Percentiles rank a stretch among this genome's conserved stretches.
phyloP scores from a whole-genome alignment of 2,329 filamentous ascomycete genomes.

The Nectriaceae sp. region DNA sequence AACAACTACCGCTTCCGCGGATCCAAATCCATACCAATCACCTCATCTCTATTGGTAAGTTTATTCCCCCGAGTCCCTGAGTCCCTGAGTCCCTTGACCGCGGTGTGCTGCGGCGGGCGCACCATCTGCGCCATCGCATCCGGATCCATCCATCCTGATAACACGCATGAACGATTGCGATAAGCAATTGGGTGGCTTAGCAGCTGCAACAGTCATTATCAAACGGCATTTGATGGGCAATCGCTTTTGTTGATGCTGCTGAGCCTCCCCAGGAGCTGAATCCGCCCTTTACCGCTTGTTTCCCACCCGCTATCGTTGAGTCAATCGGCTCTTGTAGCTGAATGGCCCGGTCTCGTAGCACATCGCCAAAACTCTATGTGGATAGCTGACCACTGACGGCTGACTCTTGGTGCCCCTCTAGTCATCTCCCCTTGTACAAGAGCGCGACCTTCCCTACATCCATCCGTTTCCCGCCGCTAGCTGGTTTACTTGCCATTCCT shows the following conservation, averaged over 20 bases:
- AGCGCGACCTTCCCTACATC: conserved; percentile 11
- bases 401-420: conserved; percentile 2
- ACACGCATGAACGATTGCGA: conserved; percentile 17
- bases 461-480: conserved; percentile 3
- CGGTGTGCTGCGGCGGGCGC: conserved; percentile 27
- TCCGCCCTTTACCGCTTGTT: conserved; percentile 2
- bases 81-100: conserved; percentile 14
- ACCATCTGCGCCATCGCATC: conserved; percentile 19
- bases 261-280: background rate
- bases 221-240: background rate
- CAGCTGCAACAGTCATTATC: background rate
- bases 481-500: background rate
- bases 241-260: background rate
- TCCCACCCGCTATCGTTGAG: conserved; percentile 10
- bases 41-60: conserved; percentile 28
- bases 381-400: background rate
- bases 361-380: conserved; percentile 16
- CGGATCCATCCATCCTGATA: conserved; percentile 13
- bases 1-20: conserved; percentile 8
- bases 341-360: background rate
- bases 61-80: conserved; percentile 4
- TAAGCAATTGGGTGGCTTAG: conserved; percentile 12
- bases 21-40: conserved; percentile 21
- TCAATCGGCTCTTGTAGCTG: conserved; percentile 1
- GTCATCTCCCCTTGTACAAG: conserved; percentile 15